Conservation (phyloP, 2,329 filamentous ascomycete genomes). For the Claviceps citrina region DNA sequence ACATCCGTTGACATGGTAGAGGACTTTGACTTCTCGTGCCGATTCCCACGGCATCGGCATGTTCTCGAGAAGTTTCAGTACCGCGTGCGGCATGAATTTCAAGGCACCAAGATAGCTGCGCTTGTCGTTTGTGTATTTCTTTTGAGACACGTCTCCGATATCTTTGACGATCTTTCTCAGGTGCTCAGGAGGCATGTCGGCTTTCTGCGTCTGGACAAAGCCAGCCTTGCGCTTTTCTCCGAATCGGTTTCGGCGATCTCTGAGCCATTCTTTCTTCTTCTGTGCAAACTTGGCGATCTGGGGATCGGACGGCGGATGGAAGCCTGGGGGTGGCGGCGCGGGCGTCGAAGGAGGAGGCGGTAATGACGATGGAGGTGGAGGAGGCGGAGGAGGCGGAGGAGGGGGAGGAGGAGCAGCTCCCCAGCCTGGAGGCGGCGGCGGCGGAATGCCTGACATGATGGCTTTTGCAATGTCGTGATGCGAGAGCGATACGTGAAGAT, state of each 20-base stretch:
- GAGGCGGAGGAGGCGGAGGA: constrained; percentile 40
- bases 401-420: constrained; percentile 38
- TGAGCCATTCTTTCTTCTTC: constrained; percentile 98
- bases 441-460: constrained; percentile 38
- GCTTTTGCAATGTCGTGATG: constrained; percentile 13
- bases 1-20: constrained; percentile 97
- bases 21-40: constrained; percentile 84
- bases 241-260: constrained; percentile 78
- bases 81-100: constrained; percentile 98
- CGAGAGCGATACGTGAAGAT: constrained; percentile 12
- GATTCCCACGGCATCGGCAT: constrained; percentile 99
- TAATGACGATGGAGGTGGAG: constrained; percentile 36
- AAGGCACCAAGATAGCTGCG: constrained; percentile 90
- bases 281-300: constrained; percentile 89
- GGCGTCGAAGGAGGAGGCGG: constrained; percentile 40
- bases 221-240: constrained; percentile 94
- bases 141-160: constrained; percentile 97
- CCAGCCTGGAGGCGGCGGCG: constrained; percentile 44
- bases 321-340: constrained; percentile 53
- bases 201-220: constrained; percentile 95
- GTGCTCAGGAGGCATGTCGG: constrained; percentile 97
- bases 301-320: constrained; percentile 64
- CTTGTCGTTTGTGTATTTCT: constrained; percentile 98
- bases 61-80: constrained; percentile 92
- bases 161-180: constrained; percentile 95